These are phyloP conservation scores for Fomitopsis pinicola DNA, from an alignment of 1,284 basidiomycete species.

Conservation along the genomic window DNA sequence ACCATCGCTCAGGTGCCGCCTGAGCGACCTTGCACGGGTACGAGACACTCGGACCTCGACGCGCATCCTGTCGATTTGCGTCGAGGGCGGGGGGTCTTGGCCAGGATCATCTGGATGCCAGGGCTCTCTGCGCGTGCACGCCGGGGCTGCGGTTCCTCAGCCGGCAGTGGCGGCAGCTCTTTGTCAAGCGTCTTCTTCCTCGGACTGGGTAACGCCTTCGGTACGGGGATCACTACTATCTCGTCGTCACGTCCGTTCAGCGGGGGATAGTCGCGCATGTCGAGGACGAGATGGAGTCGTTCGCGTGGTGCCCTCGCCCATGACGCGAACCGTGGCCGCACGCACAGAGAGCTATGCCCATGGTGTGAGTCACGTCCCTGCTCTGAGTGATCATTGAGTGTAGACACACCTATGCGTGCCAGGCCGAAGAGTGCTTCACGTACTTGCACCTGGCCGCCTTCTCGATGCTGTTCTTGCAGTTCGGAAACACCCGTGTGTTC, in stretches of 20 bases:
- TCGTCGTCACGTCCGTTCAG: slow-evolving; percentile 29
- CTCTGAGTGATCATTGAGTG: not conserved
- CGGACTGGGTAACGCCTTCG: not conserved
- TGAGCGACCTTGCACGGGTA: slow-evolving; percentile 9
- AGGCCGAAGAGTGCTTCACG: slow-evolving; percentile 31
- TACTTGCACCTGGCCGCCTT: slow-evolving; percentile 73
- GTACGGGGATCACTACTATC: slow-evolving; percentile 2
- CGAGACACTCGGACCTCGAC: slow-evolving; percentile 16
- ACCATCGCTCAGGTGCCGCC: slow-evolving; percentile 17
- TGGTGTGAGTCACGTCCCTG: not conserved
- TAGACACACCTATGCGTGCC: slow-evolving; percentile 3
- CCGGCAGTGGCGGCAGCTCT: slow-evolving; percentile 23
- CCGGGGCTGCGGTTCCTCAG: slow-evolving; percentile 6
- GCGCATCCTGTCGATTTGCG: slow-evolving; percentile 26
- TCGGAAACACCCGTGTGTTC: slow-evolving; percentile 65
- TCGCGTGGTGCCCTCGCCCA: not conserved
- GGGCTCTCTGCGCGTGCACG: slow-evolving; percentile 31
- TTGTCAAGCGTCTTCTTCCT: slow-evolving; percentile 14
- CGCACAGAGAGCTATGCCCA: not conserved
- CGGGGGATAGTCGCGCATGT: slow-evolving; percentile 38
- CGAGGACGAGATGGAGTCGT: slow-evolving; percentile 34
- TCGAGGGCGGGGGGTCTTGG: slow-evolving; percentile 39
- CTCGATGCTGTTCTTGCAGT: slow-evolving; percentile 65
- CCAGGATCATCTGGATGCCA: slow-evolving; percentile 43
- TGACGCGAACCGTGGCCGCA: not conserved